Evolutionary conservation across 2,329 filamentous ascomycete genomes (phyloP).

Genomic region (Leptographium radiaticola): DNA sequence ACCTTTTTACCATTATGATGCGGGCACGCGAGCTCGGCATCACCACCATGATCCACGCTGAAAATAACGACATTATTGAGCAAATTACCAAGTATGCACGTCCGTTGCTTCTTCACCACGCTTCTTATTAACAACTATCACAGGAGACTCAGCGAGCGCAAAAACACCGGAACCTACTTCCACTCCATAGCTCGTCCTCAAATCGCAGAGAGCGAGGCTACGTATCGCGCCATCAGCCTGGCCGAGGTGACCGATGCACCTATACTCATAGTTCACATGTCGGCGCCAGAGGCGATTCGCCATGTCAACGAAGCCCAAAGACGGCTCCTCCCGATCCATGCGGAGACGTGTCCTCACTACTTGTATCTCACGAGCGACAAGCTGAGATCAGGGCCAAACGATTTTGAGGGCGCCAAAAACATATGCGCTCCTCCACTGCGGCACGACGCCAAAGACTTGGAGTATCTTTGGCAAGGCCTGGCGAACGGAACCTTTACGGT

Average conservation of each 20-base stretch:
- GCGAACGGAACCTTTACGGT: slow-evolving; percentile 41
- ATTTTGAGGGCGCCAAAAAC: slow-evolving; percentile 29
- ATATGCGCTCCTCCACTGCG: slow-evolving; percentile 40
- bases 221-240: slow-evolving; percentile 34
- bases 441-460: slow-evolving; percentile 27
- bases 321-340: slow-evolving; percentile 36
- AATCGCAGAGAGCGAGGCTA: slow-evolving; percentile 33
- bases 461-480: slow-evolving; percentile 37
- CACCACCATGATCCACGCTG: slow-evolving; percentile 45
- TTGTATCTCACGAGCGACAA: slow-evolving; percentile 33
- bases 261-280: slow-evolving; percentile 40
- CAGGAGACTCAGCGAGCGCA: slow-evolving; percentile 15
- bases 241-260: slow-evolving; percentile 35
- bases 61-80: slow-evolving; percentile 50
- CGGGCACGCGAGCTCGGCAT: slow-evolving; percentile 31
- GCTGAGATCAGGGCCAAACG: slow-evolving; percentile 13
- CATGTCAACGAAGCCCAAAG: slow-evolving; percentile 37
- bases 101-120: background rate
- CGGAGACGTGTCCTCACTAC: slow-evolving; percentile 46
- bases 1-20: slow-evolving; percentile 37
- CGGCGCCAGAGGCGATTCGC: slow-evolving; percentile 29
- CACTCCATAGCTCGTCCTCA: slow-evolving; percentile 31
- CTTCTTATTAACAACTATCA: background rate
- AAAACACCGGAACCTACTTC: slow-evolving; percentile 25
- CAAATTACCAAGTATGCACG: slow-evolving; percentile 14